phyloP scores from a whole-genome alignment of 441 rosid genomes.

The Breynia disticha region DNA sequence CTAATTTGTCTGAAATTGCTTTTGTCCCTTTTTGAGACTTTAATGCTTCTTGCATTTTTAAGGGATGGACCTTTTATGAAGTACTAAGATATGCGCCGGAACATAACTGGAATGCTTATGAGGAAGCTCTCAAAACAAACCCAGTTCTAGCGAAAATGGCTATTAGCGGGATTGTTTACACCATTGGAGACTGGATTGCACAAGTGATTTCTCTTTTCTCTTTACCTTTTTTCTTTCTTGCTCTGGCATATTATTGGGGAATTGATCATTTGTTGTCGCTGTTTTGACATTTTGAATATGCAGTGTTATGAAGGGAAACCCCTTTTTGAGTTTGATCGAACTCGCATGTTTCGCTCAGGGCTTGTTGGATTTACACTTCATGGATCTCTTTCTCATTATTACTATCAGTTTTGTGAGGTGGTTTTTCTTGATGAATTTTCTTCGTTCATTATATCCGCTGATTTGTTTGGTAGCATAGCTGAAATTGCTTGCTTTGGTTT shows the following conservation, averaged over 20 bases:
- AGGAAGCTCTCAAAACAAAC: slow-evolving; percentile 68
- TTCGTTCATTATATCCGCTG: slow-evolving; percentile 6
- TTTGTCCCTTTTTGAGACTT: background rate
- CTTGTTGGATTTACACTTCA: slow-evolving; percentile 91
- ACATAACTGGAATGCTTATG: slow-evolving; percentile 93
- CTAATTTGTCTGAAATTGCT: too few species aligned
- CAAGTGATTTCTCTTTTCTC: slow-evolving; percentile 38
- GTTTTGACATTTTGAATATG: slow-evolving; percentile 10
- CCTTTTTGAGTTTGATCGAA: slow-evolving; percentile 61
- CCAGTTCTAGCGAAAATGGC: slow-evolving; percentile 98
- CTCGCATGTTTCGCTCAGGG: slow-evolving; percentile 77
- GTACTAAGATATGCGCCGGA: slow-evolving; percentile 70
- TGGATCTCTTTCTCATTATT: slow-evolving; percentile 91
- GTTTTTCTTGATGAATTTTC: slow-evolving; percentile 5
- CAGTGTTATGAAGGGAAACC: slow-evolving; percentile 92
- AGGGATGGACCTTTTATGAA: slow-evolving; percentile 98
- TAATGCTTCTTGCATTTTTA: slow-evolving; percentile 7
- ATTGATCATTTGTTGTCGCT: background rate
- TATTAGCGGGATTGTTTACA: slow-evolving; percentile 81
- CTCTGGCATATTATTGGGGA: background rate
- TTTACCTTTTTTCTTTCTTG: background rate
- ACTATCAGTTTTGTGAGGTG: slow-evolving; percentile 91
- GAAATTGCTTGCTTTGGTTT: slow-evolving; percentile 18
- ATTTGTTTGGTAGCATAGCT: slow-evolving; percentile 11
- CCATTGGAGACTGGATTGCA: slow-evolving; percentile 94